phyloP scores from a whole-genome alignment of 2,329 filamentous ascomycete genomes.

The Hysterium pulicare region DNA sequence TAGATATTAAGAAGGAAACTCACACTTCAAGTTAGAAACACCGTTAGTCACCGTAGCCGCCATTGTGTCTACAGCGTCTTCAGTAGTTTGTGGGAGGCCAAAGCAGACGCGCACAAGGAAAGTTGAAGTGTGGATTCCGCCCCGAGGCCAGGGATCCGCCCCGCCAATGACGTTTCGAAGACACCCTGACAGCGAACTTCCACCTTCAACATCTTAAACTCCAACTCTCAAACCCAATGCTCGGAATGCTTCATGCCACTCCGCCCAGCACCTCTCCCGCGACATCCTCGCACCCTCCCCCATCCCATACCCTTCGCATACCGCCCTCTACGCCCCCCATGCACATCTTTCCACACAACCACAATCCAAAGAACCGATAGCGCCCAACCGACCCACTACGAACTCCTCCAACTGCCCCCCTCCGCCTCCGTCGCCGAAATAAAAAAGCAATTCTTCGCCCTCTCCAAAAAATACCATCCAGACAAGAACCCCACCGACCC shows the following conservation, averaged over 20 bases:
- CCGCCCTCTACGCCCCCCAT: slow-evolving; percentile 2
- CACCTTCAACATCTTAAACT: slow-evolving; percentile 2
- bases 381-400: slow-evolving; percentile 66
- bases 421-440: slow-evolving; percentile 72
- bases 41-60: slow-evolving; percentile 36
- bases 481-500: slow-evolving; percentile 82
- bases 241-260: slow-evolving; percentile 64
- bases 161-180: too few species aligned
- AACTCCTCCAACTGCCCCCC: slow-evolving; percentile 68
- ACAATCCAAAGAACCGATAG: slow-evolving; percentile 32
- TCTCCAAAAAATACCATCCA: slow-evolving; percentile 90
- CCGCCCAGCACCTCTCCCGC: slow-evolving; percentile 24
- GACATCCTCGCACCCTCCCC: slow-evolving; percentile 13
- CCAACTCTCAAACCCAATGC: slow-evolving; percentile 5
- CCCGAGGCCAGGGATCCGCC: not conserved
- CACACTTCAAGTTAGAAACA: slow-evolving; percentile 38
- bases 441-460: slow-evolving; percentile 88
- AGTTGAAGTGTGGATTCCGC: slow-evolving; percentile 1
- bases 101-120: slow-evolving; percentile 1
- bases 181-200: too few species aligned
- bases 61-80: slow-evolving; percentile 27
- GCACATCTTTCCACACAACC: slow-evolving; percentile 46
- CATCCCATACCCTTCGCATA: slow-evolving; percentile 12
- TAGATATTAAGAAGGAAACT: slow-evolving; percentile 5
- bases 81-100: too few species aligned